Evolutionary conservation across 768 basidiomycete species (phyloP), one percentile per base, ranked within the genome.

Genomic region (Suillus americanus): DNA sequence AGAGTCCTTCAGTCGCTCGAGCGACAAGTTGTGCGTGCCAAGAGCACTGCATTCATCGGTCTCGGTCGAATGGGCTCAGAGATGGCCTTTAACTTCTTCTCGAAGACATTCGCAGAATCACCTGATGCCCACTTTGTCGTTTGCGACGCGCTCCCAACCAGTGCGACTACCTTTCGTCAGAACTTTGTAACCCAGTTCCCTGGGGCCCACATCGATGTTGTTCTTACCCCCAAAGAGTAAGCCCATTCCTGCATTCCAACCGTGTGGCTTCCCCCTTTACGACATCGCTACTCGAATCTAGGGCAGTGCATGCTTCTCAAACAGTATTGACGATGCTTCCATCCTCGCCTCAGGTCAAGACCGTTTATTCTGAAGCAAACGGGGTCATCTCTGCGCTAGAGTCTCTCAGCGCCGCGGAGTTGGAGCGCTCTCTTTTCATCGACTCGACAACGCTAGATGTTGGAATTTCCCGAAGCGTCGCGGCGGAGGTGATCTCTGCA

Each of bases 361-460:
- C 81, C 59, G 95, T 95, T 12, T 97, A 95, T 74, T 71, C 80
- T 25, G 80, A 82, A 48, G 76, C 76, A 55, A 78, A 79, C n/a
- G 89, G 88, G 0, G 86, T 96, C 61, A 78, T 93, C 63, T 82
- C 89, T 5, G 82, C 86, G 0, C 78, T 97, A 56, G 79, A 78
- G 60, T 79, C 76, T 20, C 71, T 94, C 45, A 57, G 76, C 2
- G 71, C 69, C n/a, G 69, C 69, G 0, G 79, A 82, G 16, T 62
- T 76, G 37, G 73, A 77, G 35, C 67, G 71, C 28, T 90, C 91
- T 0, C 73, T 97, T 13, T 87, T 89, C 67, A 91, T 98, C 60
- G 95, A 98, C 76, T 94, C 92, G 9, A 98, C 96, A 10, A 97
- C 96, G 0, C 81, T 96, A 45, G 94, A 97, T 69, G 90, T 95